Evolutionary conservation across 2,329 filamentous ascomycete genomes (phyloP).

Genomic region (Proliferodiscus dingleyae): DNA sequence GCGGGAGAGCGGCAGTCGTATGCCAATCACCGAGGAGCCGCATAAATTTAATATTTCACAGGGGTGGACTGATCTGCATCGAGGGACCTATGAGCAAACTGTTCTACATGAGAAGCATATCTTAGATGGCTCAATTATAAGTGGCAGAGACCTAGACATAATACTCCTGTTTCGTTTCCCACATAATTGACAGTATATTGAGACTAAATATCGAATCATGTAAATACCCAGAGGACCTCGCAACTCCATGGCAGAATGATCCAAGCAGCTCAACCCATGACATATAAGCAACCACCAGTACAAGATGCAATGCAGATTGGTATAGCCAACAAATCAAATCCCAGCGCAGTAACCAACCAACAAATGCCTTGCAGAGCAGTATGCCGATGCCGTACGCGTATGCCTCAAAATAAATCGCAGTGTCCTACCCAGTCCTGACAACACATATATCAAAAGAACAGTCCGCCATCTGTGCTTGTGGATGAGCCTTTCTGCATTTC

Average conservation of each 20-base stretch:
- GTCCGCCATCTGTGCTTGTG: neutral
- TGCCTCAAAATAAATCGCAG: conserved; percentile 13
- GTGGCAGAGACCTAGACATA: no score
- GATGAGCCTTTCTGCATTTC: neutral
- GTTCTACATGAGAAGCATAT: no score
- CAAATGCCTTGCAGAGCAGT: conserved; percentile 15
- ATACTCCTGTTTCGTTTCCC: neutral
- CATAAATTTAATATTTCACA: no score
- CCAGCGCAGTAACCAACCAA: conserved; percentile 15
- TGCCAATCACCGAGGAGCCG: no score
- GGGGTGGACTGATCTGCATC: no score
- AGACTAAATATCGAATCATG: neutral
- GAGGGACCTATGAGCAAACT: no score
- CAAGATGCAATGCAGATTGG: conserved; percentile 23
- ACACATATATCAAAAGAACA: conserved; percentile 10
- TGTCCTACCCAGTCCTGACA: conserved; percentile 4
- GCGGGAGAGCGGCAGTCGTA: no score
- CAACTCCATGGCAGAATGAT: conserved; percentile 4
- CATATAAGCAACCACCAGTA: conserved; percentile 16
- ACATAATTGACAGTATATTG: neutral
- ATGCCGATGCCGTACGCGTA: conserved; percentile 22
- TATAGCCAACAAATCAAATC: conserved; percentile 17
- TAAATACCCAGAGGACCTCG: neutral
- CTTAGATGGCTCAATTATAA: no score
- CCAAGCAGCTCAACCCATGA: neutral